Percentiles rank a stretch among this genome's conserved stretches.
Conservation (phyloP, 352 stramenopile species). For the Blastocystis sp. region DNA sequence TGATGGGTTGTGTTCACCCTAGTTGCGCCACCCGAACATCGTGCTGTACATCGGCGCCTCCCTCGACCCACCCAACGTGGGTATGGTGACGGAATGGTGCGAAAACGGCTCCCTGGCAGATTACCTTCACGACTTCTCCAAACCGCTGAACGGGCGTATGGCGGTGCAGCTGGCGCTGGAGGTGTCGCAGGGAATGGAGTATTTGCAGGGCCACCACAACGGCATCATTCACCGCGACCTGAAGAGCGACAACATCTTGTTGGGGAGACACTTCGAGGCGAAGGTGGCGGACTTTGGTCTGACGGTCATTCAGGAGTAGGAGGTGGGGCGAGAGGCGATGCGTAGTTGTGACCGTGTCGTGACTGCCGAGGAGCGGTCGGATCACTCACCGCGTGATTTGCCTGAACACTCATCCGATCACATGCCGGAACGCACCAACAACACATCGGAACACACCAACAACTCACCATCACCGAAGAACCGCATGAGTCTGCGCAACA, state of each 20-base stretch:
- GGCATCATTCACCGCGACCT: constrained; percentile 97
- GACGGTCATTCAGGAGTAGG: constrained; percentile 84
- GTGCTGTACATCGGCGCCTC: constrained; percentile 96
- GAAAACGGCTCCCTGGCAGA: constrained; percentile 89
- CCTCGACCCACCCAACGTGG: constrained; percentile 88
- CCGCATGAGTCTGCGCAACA: neutral
- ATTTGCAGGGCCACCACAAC: constrained; percentile 93
- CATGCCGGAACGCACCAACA: too few relatives aligned
- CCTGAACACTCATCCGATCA: too few relatives aligned
- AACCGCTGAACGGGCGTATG: constrained; percentile 66
- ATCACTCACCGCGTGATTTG: too few relatives aligned
- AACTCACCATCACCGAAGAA: too few relatives aligned
- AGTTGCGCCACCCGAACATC: constrained; percentile 93
- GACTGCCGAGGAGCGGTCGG: neutral
- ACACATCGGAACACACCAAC: too few relatives aligned
- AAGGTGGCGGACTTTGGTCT: constrained; percentile 96
- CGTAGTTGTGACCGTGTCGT: constrained; percentile 78
- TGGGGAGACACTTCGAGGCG: constrained; percentile 75
- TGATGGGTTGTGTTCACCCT: neutral
- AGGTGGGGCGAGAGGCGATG: constrained; percentile 88
- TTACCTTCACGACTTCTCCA: constrained; percentile 78
- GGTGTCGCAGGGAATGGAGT: constrained; percentile 89
- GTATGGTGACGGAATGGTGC: constrained; percentile 92
- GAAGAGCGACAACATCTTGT: constrained; percentile 87
- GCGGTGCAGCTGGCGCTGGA: constrained; percentile 74